Evolutionary conservation across 257 asterid genomes (phyloP).

Genomic region (Solanum chaucha): DNA sequence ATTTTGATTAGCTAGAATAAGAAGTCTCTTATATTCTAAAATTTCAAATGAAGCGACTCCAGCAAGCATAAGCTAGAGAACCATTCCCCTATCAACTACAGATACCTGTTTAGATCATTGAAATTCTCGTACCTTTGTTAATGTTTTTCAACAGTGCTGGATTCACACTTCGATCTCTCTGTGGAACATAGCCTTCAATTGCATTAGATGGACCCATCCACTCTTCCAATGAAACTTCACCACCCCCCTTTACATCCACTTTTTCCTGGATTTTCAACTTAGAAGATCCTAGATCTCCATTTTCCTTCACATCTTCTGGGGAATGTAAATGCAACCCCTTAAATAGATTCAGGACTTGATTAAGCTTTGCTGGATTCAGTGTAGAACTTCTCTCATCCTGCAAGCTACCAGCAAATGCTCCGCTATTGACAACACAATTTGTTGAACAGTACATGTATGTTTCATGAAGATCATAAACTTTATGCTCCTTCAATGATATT

Average conservation of each 20-base stretch:
- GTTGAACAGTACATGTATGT: conserved; percentile 82
- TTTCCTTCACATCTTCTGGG: conserved; percentile 29
- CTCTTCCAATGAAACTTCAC: conserved; percentile 68
- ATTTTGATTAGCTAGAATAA: conserved; percentile 2
- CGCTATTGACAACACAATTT: conserved; percentile 58
- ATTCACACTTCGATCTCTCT: conserved; percentile 23
- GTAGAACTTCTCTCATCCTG: conserved; percentile 55
- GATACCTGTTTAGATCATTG: not conserved
- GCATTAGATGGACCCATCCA: conserved; percentile 94
- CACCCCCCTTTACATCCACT: conserved; percentile 27
- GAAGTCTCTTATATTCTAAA: not conserved
- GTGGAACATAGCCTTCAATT: conserved; percentile 92
- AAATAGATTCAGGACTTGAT: conserved; percentile 44
- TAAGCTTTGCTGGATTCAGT: conserved; percentile 43
- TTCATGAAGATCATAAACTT: conserved; percentile 83
- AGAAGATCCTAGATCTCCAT: conserved; percentile 40
- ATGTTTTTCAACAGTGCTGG: conserved; percentile 9
- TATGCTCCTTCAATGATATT: conserved; percentile 83
- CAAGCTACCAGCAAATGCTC: conserved; percentile 52
- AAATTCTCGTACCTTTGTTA: conserved; percentile 25
- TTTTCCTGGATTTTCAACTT: conserved; percentile 70
- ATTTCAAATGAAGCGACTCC: not conserved
- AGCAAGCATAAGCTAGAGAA: not conserved
- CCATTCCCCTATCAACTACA: not conserved
- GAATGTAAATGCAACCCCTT: conserved; percentile 34